phyloP scores from a whole-genome alignment of 1,284 basidiomycete genomes.

The Tylopilus microsporus region DNA sequence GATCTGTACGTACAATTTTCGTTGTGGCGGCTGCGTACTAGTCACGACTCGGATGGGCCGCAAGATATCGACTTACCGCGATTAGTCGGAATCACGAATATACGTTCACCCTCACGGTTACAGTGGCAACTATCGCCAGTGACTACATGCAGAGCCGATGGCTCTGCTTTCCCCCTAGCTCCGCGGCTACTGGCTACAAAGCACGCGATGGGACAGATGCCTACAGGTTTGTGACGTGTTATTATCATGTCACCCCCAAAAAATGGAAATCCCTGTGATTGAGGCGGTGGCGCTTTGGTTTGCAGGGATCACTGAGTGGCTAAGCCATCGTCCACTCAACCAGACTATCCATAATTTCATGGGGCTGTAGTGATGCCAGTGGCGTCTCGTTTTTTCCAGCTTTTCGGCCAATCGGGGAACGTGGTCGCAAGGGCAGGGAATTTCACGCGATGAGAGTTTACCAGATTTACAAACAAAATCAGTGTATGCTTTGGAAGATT shows the following conservation, averaged over 20 bases:
- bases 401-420: background rate
- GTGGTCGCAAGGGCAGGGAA: background rate
- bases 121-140: no score
- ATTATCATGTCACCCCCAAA: no score
- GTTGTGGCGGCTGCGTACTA: constrained; percentile 8
- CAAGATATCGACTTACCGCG: no score
- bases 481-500: no score
- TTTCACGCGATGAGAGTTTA: background rate
- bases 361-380: background rate
- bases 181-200: no score
- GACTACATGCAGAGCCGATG: no score
- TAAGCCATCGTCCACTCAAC: background rate
- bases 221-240: no score
- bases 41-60: no score
- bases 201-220: no score
- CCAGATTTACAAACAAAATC: background rate
- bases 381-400: background rate
- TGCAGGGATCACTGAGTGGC: background rate
- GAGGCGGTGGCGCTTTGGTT: background rate
- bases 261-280: background rate
- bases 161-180: no score
- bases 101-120: no score
- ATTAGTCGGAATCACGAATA: no score
- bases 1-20: constrained; percentile 2
- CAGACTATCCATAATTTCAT: background rate